A percentile compares a stretch with the other conserved stretches of the same genome.
Evolutionary conservation across 2,329 filamentous ascomycete genomes (phyloP).

Genomic region (Neonectria punicea): DNA sequence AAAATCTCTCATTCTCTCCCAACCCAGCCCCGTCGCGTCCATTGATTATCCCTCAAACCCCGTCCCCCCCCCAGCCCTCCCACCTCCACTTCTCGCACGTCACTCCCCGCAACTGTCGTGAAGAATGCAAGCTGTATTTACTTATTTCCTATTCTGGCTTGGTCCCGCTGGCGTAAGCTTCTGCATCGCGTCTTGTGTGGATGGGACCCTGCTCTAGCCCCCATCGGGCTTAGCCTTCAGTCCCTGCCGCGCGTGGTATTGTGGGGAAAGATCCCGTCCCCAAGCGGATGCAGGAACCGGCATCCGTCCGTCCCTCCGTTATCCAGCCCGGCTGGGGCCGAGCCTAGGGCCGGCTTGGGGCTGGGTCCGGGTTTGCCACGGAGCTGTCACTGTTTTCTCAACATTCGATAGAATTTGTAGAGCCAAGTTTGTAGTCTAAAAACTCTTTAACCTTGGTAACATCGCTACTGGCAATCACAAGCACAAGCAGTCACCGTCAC

Average conservation of each 20-base stretch:
- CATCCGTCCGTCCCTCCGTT: conserved; percentile 2
- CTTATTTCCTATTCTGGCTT: conserved; percentile 34
- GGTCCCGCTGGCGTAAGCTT: conserved; percentile 19
- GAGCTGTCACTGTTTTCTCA: neutral
- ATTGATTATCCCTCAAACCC: conserved; percentile 8
- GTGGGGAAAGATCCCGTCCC: conserved; percentile 37
- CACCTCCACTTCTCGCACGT: conserved; percentile 1
- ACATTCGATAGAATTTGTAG: neutral
- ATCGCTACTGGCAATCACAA: neutral
- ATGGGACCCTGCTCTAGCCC: conserved; percentile 7
- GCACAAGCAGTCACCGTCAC: neutral
- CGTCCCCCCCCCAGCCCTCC: conserved; percentile 5
- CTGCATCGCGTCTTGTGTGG: conserved; percentile 26
- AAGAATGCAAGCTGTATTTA: conserved; percentile 37
- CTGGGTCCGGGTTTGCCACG: conserved; percentile 3
- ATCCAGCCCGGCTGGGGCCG: conserved; percentile 3
- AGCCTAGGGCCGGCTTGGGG: conserved; percentile 1
- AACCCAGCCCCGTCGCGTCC: conserved; percentile 8
- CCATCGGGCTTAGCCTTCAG: conserved; percentile 9
- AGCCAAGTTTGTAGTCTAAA: neutral
- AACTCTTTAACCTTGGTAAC: neutral
- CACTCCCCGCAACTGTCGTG: conserved; percentile 26
- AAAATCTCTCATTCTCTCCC: neutral
- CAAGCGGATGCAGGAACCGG: conserved; percentile 38
- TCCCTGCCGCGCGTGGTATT: conserved; percentile 26